A percentile compares a stretch with the other conserved stretches of the same genome.
phyloP scores from a whole-genome alignment of 495 filamentous ascomycete genomes.

The Aspergillus nidulans region DNA sequence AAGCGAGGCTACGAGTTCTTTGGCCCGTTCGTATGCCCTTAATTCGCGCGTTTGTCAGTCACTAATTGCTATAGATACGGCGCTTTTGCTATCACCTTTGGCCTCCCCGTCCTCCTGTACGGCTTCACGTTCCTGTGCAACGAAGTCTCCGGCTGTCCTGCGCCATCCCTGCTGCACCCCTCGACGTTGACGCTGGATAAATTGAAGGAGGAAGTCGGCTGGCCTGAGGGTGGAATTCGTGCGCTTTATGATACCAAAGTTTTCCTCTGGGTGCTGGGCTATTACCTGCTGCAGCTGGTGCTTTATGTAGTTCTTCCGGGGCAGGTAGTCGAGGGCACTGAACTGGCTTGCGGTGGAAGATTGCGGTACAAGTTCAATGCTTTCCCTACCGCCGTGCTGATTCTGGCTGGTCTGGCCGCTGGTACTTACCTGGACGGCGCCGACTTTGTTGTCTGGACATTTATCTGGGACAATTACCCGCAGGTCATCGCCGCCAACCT shows the following conservation, averaged over 20 bases:
- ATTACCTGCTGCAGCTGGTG: slow-evolving; percentile 72
- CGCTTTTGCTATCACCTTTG: slow-evolving; percentile 67
- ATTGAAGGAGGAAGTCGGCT: slow-evolving; percentile 73
- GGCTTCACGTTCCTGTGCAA: slow-evolving; percentile 81
- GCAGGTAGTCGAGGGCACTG: slow-evolving; percentile 62
- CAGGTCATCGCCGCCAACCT: slow-evolving; percentile 82
- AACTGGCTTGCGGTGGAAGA: slow-evolving; percentile 64
- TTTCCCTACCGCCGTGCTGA: slow-evolving; percentile 70
- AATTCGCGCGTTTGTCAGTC: slow-evolving; percentile 3
- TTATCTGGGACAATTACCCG: slow-evolving; percentile 84
- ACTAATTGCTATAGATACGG: slow-evolving; percentile 53
- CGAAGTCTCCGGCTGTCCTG: slow-evolving; percentile 85
- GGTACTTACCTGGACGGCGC: slow-evolving; percentile 75
- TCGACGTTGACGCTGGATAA: slow-evolving; percentile 63
- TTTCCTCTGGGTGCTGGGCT: slow-evolving; percentile 62
- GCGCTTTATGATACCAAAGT: slow-evolving; percentile 59
- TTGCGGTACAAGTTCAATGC: slow-evolving; percentile 90
- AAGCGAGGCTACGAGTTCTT: slow-evolving; percentile 74
- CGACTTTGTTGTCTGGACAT: slow-evolving; percentile 84
- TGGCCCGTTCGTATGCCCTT: slow-evolving; percentile 67
- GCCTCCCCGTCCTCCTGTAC: slow-evolving; percentile 72
- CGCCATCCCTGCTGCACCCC: slow-evolving; percentile 76
- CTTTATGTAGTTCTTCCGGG: slow-evolving; percentile 78
- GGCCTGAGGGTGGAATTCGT: slow-evolving; percentile 63
- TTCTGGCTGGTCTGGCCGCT: slow-evolving; percentile 59